phyloP scores from a whole-genome alignment of 1,284 basidiomycete genomes.

The Moesziomyces antarcticus region DNA sequence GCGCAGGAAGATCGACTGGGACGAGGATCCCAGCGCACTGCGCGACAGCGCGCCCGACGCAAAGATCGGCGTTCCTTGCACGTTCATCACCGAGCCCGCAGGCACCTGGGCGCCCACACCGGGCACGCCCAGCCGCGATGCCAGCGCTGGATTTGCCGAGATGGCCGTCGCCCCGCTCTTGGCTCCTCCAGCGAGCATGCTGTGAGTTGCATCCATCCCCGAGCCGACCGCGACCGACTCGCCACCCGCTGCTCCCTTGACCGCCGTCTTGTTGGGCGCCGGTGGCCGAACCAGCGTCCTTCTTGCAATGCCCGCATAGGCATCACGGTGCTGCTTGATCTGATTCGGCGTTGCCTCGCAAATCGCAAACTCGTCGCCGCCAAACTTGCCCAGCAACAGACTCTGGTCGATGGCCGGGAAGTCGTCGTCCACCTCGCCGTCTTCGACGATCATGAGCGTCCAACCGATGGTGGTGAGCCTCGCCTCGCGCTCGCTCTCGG shows the following conservation, averaged over 20 bases:
- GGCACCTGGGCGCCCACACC: constrained; percentile 17
- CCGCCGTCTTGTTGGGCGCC: constrained; percentile 7
- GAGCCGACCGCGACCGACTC: constrained; percentile 23
- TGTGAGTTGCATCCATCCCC: constrained; percentile 21
- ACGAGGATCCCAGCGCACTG: constrained; percentile 43
- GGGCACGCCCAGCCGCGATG: constrained; percentile 31
- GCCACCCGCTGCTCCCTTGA: constrained; percentile 8
- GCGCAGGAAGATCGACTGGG: constrained; percentile 56
- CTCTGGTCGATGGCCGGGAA: constrained; percentile 94
- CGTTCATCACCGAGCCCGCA: constrained; percentile 48
- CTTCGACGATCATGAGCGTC: constrained; percentile 95
- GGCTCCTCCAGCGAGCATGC: constrained; percentile 21
- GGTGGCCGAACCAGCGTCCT: constrained; percentile 31
- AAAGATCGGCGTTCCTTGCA: constrained; percentile 59
- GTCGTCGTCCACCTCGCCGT: constrained; percentile 98
- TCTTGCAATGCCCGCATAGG: constrained; percentile 30
- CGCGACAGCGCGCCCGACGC: constrained; percentile 49
- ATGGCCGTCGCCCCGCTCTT: constrained; percentile 28
- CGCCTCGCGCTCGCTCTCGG: constrained; percentile 73
- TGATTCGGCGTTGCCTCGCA: constrained; percentile 78
- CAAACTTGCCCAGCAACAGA: constrained; percentile 86
- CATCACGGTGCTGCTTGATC: constrained; percentile 80
- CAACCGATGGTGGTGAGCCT: constrained; percentile 83
- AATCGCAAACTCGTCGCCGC: constrained; percentile 89
- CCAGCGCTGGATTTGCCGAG: constrained; percentile 27